Evolutionary conservation across 306 rosid species (phyloP), one percentile per base, ranked within the genome.

Genomic region (Castanopsis chinensis): DNA sequence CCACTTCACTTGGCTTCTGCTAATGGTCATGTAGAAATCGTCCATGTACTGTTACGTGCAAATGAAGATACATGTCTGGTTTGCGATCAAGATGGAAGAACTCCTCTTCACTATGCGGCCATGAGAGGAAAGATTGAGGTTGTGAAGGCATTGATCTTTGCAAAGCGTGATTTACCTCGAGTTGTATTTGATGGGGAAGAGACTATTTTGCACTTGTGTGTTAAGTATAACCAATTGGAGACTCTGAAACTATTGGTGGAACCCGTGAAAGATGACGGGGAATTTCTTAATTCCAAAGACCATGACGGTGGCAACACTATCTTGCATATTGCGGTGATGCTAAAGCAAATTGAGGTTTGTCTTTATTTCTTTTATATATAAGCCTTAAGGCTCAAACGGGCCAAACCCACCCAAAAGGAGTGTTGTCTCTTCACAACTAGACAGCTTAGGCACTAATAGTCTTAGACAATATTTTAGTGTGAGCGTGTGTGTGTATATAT

Each of bases 1-100:
- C 73, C 77, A 0, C 84, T 81, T 1, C 85, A 52, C 73, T 60
- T 76, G 77, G 85, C 80, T 13, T 70, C 83, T n/a, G 59, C 83
- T 1, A 49, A 67, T 33, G 76, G 79, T 23, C 79, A 74, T 17
- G 30, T 21, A 8, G 80, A 70, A 65, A 70, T 56, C 13, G 84
- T 59, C 0, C 20, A 33, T 27, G 77, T 19, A 6, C 10, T 70
- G 77, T 13, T 71, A 45, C 71, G 7, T 0, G 61, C 6, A 14
- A 35, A 58, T n/a, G 49, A 15, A 1, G 53, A 51, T 1, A 33
- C 52, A 14, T 82, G 81, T 25, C 4, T 37, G 12, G 25, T 23
- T 3, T 19, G 3, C 25, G 74, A 82, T 28, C 52, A 82, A 33
- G 67, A 61, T 51, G 81, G 74, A 4, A 81, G 53, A 33, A 72